A percentile compares a stretch with the other conserved stretches of the same genome.
Conservation (phyloP, 202 grass and related monocot species). For the Cymbopogon flexuosus region DNA sequence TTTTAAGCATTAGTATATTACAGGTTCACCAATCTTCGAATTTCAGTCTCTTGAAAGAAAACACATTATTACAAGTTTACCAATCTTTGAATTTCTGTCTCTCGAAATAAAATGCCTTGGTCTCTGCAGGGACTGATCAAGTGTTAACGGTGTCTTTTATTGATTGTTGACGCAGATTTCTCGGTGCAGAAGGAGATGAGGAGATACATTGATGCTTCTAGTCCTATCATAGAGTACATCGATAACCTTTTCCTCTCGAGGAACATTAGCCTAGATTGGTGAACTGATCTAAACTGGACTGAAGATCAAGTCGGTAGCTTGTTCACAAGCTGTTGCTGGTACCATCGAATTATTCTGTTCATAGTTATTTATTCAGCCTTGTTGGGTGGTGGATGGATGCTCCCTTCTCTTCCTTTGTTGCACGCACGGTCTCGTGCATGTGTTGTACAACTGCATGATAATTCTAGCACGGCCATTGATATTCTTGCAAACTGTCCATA, state of each 20-base stretch:
- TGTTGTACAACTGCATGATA: slow-evolving; percentile 23
- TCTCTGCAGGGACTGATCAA: too few relatives aligned
- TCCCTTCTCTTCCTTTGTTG: slow-evolving; percentile 20
- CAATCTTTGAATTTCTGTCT: background rate
- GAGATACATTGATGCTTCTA: slow-evolving; percentile 81
- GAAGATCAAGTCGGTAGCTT: slow-evolving; percentile 31
- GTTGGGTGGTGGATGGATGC: slow-evolving; percentile 30
- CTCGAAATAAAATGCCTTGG: background rate
- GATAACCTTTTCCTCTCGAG: slow-evolving; percentile 81
- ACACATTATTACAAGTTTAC: background rate
- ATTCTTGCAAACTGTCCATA: background rate
- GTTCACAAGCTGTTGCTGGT: slow-evolving; percentile 28
- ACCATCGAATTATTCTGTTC: slow-evolving; percentile 32
- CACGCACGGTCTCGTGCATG: slow-evolving; percentile 16
- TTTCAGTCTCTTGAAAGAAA: too few relatives aligned
- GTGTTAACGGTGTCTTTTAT: background rate
- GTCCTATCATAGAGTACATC: slow-evolving; percentile 83
- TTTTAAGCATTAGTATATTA: background rate
- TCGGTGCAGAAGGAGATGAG: slow-evolving; percentile 82
- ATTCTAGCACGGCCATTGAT: slow-evolving; percentile 31
- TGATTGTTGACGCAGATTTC: slow-evolving; percentile 51
- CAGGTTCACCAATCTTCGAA: background rate
- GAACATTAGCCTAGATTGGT: slow-evolving; percentile 90
- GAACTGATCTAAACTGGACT: slow-evolving; percentile 44
- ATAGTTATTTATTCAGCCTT: slow-evolving; percentile 31